Conservation (phyloP, 2,329 filamentous ascomycete genomes). For the Phyllosticta citrichinensis region DNA sequence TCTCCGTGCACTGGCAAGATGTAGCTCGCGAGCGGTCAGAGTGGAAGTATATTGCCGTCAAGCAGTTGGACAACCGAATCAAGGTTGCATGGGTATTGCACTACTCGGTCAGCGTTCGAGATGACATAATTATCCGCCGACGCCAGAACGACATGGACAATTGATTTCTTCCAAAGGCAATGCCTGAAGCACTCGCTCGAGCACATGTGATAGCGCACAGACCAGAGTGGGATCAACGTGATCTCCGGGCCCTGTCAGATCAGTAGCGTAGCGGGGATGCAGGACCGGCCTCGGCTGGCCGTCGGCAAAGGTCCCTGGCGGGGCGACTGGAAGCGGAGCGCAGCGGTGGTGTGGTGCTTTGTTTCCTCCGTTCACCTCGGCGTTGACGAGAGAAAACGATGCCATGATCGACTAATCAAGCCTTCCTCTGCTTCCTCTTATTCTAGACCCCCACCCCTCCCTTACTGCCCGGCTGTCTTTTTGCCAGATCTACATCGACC, state of each 20-base stretch:
- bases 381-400: not conserved
- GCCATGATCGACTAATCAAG: not conserved
- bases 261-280: not conserved
- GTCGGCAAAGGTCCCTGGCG: not conserved
- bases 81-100: too few species aligned
- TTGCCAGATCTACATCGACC: not conserved
- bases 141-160: not conserved
- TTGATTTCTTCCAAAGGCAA: not conserved
- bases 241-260: not conserved
- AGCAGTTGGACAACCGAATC: too few species aligned
- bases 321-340: not conserved
- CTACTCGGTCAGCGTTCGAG: too few species aligned
- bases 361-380: not conserved
- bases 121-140: too few species aligned
- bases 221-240: not conserved
- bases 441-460: not conserved
- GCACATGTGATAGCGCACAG: not conserved
- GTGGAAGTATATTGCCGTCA: too few species aligned
- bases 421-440: not conserved
- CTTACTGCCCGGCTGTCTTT: not conserved
- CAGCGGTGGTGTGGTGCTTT: not conserved
- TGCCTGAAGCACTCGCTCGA: too few species aligned
- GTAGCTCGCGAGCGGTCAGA: too few species aligned
- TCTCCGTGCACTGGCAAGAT: too few species aligned
- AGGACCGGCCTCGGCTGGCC: not conserved